Conservation (phyloP, 2,329 filamentous ascomycete species). For the Mycosphaerella sp. region DNA sequence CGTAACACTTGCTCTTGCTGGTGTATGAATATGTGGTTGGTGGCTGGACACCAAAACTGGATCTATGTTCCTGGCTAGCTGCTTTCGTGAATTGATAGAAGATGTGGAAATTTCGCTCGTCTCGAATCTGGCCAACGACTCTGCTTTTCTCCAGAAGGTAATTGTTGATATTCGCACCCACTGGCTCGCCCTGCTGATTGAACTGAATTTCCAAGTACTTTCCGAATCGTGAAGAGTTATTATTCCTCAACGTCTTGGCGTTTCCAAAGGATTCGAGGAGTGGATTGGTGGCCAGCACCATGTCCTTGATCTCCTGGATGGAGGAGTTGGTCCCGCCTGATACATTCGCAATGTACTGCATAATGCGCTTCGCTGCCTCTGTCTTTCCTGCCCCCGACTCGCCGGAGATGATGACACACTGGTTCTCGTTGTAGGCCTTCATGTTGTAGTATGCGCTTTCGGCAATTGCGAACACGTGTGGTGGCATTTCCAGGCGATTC, state of each 20-base stretch:
- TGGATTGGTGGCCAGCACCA: slow-evolving; percentile 97
- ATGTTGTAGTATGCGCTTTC: slow-evolving; percentile 98
- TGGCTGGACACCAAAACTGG: slow-evolving; percentile 83
- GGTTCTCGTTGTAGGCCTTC: slow-evolving; percentile 98
- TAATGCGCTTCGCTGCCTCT: slow-evolving; percentile 94
- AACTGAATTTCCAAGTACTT: slow-evolving; percentile 98
- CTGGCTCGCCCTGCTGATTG: slow-evolving; percentile 81
- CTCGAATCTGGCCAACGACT: slow-evolving; percentile 88
- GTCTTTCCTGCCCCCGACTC: slow-evolving; percentile 98
- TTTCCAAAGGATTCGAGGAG: slow-evolving; percentile 97
- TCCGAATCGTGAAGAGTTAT: slow-evolving; percentile 97
- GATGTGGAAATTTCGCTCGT: slow-evolving; percentile 98
- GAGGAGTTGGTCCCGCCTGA: slow-evolving; percentile 78
- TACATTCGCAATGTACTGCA: slow-evolving; percentile 99
- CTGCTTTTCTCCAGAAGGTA: slow-evolving; percentile 93
- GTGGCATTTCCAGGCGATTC: slow-evolving; percentile 79
- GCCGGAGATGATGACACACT: slow-evolving; percentile 98
- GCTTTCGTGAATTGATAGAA: slow-evolving; percentile 99
- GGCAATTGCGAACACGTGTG: slow-evolving; percentile 95
- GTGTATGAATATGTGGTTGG: slow-evolving; percentile 93
- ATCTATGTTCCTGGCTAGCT: slow-evolving; percentile 77
- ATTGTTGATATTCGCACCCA: slow-evolving; percentile 96
- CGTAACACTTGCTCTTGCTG: slow-evolving; percentile 86
- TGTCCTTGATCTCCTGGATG: slow-evolving; percentile 97
- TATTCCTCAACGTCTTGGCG: slow-evolving; percentile 95